Percentiles rank a stretch among this genome's conserved stretches.
These are phyloP conservation scores for Fusarium virguliforme DNA, from an alignment of 2,329 filamentous ascomycete species.

Conservation along the genomic window DNA sequence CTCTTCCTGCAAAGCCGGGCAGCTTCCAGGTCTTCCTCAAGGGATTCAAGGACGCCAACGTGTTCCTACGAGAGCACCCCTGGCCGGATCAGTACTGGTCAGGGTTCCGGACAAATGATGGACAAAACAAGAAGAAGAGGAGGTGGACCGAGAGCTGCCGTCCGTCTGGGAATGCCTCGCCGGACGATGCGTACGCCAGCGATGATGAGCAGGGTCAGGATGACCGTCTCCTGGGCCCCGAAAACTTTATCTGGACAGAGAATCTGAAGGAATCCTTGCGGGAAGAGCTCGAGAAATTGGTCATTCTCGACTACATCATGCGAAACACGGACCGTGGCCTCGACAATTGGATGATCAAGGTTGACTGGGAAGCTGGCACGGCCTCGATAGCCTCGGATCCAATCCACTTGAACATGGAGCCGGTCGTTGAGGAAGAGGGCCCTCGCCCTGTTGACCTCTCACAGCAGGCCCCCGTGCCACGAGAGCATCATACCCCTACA, in stretches of 20 bases:
- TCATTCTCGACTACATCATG: slow-evolving; percentile 99
- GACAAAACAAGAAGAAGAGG: slow-evolving; percentile 73
- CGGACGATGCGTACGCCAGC: slow-evolving; percentile 76
- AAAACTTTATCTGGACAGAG: slow-evolving; percentile 88
- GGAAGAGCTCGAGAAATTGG: slow-evolving; percentile 95
- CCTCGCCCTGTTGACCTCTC: slow-evolving; percentile 74
- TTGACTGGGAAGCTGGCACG: slow-evolving; percentile 86
- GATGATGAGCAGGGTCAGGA: slow-evolving; percentile 68
- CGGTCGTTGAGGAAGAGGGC: slow-evolving; percentile 61
- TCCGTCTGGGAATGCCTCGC: slow-evolving; percentile 67
- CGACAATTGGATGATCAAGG: slow-evolving; percentile 99
- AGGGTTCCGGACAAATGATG: slow-evolving; percentile 78
- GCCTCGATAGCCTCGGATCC: slow-evolving; percentile 92
- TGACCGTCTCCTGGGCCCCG: slow-evolving; percentile 68
- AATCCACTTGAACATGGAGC: slow-evolving; percentile 75
- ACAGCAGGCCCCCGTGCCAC: slow-evolving; percentile 60
- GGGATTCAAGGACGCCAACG: slow-evolving; percentile 96
- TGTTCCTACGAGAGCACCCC: slow-evolving; percentile 94
- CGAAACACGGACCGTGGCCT: slow-evolving; percentile 96
- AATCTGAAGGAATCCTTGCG: slow-evolving; percentile 90
- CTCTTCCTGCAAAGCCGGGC: slow-evolving; percentile 89
- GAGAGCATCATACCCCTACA: slow-evolving; percentile 76
- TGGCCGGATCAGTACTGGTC: slow-evolving; percentile 92
- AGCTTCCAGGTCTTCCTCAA: slow-evolving; percentile 99
- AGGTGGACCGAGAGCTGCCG: slow-evolving; percentile 87